A percentile compares a stretch with the other conserved stretches of the same genome.
phyloP scores from a whole-genome alignment of 208 protist genomes.

The Leishmania tarentolae region DNA sequence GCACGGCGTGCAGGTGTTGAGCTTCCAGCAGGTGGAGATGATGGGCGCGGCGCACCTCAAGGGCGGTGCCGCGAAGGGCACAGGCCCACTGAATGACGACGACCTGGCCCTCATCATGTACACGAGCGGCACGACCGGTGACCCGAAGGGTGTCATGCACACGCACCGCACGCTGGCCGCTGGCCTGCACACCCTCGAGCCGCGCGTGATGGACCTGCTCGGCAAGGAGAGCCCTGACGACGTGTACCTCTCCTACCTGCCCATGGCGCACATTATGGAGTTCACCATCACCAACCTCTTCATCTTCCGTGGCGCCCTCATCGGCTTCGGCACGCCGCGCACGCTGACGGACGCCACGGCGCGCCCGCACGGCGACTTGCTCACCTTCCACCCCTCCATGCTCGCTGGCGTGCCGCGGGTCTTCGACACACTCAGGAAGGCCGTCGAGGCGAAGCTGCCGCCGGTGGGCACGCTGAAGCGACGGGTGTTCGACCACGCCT shows the following conservation, averaged over 20 bases:
- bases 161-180: constrained; percentile 67
- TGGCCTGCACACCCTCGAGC: constrained; percentile 55
- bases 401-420: constrained; percentile 88
- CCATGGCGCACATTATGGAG: constrained; percentile 94
- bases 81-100: constrained; percentile 31
- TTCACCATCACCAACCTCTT: constrained; percentile 77
- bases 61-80: constrained; percentile 42
- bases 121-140: constrained; percentile 90
- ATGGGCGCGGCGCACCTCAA: constrained; percentile 27
- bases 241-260: constrained; percentile 89
- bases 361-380: constrained; percentile 81
- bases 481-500: constrained; percentile 73
- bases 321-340: constrained; percentile 79
- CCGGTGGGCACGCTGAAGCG: constrained; percentile 68
- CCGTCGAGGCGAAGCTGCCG: constrained; percentile 77
- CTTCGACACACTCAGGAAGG: constrained; percentile 84
- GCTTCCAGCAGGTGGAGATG: constrained; percentile 62
- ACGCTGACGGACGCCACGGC: constrained; percentile 80
- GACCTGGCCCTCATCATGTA: constrained; percentile 56
- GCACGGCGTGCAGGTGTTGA: constrained; percentile 32
- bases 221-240: constrained; percentile 29
- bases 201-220: constrained; percentile 25
- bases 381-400: constrained; percentile 74
- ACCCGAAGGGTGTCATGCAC: constrained; percentile 92
- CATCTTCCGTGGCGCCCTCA: constrained; percentile 58